phyloP scores from a whole-genome alignment of 805 yeast genomes.

The Wickerhamiella galacta region DNA sequence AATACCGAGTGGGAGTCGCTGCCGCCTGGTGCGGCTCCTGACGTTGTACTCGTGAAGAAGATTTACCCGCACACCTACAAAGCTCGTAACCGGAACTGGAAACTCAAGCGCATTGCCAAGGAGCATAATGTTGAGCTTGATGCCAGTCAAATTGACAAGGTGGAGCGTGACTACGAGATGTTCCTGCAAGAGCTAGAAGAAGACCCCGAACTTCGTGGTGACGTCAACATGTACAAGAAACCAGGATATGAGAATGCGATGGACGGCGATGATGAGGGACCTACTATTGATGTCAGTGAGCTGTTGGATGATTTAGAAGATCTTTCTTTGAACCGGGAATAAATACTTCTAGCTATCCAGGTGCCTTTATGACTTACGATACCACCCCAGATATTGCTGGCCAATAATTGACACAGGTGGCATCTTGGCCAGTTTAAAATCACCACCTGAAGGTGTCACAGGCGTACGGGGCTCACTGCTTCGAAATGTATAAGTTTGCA shows the following conservation, averaged over 20 bases:
- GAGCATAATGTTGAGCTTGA: conserved; percentile 37
- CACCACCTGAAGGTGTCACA: too few species aligned
- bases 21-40: conserved; percentile 24
- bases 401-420: too few species aligned
- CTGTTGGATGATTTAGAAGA: conserved; percentile 88
- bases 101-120: conserved; percentile 90
- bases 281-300: conserved; percentile 80
- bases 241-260: conserved; percentile 24
- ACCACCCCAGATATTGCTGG: too few species aligned
- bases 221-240: conserved; percentile 75
- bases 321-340: conserved; percentile 22
- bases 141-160: conserved; percentile 70
- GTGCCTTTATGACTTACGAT: not conserved
- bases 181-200: conserved; percentile 97
- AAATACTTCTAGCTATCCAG: not conserved
- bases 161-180: conserved; percentile 85
- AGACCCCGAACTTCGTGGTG: conserved; percentile 83
- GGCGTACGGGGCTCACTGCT: too few species aligned
- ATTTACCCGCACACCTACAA: conserved; percentile 63
- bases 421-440: too few species aligned
- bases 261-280: conserved; percentile 62
- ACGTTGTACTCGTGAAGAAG: conserved; percentile 24
- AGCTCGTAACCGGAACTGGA: conserved; percentile 73
- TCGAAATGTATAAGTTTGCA: too few species aligned
- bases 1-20: conserved; percentile 57